Base-by-base conservation (phyloP, 768 basidiomycete species). In the Lentinula detonsa region DNA sequence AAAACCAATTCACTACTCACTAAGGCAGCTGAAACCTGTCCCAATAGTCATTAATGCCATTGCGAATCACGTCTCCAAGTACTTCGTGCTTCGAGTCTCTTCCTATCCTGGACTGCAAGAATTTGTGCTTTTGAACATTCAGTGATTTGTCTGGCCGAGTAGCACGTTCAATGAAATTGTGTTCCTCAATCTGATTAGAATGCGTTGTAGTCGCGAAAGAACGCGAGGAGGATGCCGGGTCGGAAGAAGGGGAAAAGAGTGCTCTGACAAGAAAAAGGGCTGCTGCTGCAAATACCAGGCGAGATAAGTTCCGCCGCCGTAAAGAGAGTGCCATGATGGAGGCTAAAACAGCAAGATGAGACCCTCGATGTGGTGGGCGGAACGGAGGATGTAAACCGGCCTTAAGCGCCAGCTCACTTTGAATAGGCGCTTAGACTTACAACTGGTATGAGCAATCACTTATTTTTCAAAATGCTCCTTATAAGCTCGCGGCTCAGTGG, bases 31-130 rank as follows among this genome's bases (percentile, higher is more conserved):
- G 94, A 71, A 92, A 97, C 33, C 93, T 80, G 13, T 87, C 85
- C 97, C 96, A 99, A 69, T 90, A 98, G 72, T 98, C 92, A 51
- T 78, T 68, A 45, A 88, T 82, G 15, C 96, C 96, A 68, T 91
- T 85, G 54, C 79, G 73, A 61, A 98, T 84, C 34, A 91, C 76
- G 61, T 83, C 80, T 52, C 85, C 82, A 65, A 98, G 85, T 57
- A 98, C 78, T 68, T 97, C 96, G 1, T 84, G 81, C n/a, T 85
- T 78, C 66, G 90, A 86, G 68, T 98, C 96, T 62, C 96, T 79
- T 1, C 95, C 95, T 76, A 93, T 83, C 37, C 97, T 82, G 2
- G 84, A 81, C 75, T 98, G 97, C 45, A 98, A 71, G 70, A 97
- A 98, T 9, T 85, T 82, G 74, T 95, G 85, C 63, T 86, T 87